Evolutionary conservation across 2,329 filamentous ascomycete species (phyloP).

Genomic region (Metarhizium anisopliae): DNA sequence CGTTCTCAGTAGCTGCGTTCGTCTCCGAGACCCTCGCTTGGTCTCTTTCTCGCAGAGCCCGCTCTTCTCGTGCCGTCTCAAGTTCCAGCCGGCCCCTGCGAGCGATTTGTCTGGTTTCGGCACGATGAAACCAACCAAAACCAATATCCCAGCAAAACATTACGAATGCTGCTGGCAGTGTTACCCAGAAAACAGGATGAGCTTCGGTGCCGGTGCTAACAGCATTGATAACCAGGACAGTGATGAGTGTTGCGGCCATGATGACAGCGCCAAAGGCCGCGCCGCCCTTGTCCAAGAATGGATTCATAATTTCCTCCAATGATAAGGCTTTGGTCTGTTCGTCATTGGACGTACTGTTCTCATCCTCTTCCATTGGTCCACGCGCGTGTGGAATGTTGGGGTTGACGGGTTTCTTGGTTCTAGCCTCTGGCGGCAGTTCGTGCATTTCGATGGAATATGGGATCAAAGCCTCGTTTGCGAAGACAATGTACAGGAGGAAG

Average conservation of each 20-base stretch:
- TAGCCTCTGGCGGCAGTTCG: conserved; percentile 50
- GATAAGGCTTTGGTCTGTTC: conserved; percentile 48
- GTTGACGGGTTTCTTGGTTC: conserved; percentile 51
- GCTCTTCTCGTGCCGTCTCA: conserved; percentile 10
- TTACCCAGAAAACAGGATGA: conserved; percentile 58
- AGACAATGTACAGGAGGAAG: conserved; percentile 61
- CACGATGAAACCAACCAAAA: conserved; percentile 53
- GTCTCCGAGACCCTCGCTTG: conserved; percentile 1
- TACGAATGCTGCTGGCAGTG: conserved; percentile 56
- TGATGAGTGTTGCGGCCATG: conserved; percentile 59
- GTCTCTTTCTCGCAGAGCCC: conserved; percentile 7
- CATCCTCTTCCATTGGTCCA: conserved; percentile 43
- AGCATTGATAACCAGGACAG: conserved; percentile 58
- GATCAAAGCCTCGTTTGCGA: conserved; percentile 54
- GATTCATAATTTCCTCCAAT: conserved; percentile 67
- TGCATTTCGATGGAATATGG: conserved; percentile 60
- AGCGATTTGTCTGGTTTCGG: conserved; percentile 55
- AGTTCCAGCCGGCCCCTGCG: conserved; percentile 36
- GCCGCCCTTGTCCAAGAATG: conserved; percentile 58
- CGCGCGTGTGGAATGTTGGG: conserved; percentile 62
- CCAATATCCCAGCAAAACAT: conserved; percentile 61
- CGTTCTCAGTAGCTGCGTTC: neutral
- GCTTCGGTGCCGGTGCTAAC: conserved; percentile 38
- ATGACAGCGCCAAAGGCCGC: conserved; percentile 55
- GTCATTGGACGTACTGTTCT: conserved; percentile 32